Percentiles rank a stretch among this genome's conserved stretches.
Conservation (phyloP, 2,329 filamentous ascomycete genomes). For the Cercospora sp. region DNA sequence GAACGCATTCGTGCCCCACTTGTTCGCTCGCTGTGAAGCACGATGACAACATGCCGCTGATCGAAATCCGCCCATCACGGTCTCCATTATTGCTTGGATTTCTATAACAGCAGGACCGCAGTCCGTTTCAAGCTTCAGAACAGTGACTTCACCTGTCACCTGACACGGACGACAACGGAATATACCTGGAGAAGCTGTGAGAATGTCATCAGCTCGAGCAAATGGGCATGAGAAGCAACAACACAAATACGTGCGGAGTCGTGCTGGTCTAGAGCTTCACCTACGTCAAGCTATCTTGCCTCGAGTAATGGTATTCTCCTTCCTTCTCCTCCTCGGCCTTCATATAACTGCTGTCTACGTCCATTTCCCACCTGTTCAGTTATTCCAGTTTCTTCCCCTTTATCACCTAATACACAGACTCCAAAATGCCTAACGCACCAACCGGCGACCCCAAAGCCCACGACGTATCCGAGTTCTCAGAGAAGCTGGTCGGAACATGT, state of each 20-base stretch:
- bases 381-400: not conserved
- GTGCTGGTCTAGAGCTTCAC: slow-evolving; percentile 13
- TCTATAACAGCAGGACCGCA: not conserved
- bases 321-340: slow-evolving; percentile 1
- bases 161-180: not conserved
- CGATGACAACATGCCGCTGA: slow-evolving; percentile 9
- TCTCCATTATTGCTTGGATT: not conserved
- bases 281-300: slow-evolving; percentile 18
- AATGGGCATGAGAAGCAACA: slow-evolving; percentile 1
- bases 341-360: not conserved
- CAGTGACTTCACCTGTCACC: not conserved
- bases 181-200: not conserved
- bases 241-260: slow-evolving; percentile 17
- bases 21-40: not conserved
- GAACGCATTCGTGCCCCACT: not conserved
- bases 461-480: slow-evolving; percentile 37
- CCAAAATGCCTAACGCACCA: slow-evolving; percentile 36
- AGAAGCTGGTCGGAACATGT: slow-evolving; percentile 45
- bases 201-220: not conserved
- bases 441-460: slow-evolving; percentile 47
- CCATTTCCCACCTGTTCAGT: not conserved
- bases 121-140: slow-evolving; percentile 1
- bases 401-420: slow-evolving; percentile 1
- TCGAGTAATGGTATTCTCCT: slow-evolving; percentile 14
- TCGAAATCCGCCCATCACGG: not conserved